Evolutionary conservation across 1,284 basidiomycete species (phyloP), one percentile per base, ranked within the genome.

Genomic region (Phaffia rhodozyma): DNA sequence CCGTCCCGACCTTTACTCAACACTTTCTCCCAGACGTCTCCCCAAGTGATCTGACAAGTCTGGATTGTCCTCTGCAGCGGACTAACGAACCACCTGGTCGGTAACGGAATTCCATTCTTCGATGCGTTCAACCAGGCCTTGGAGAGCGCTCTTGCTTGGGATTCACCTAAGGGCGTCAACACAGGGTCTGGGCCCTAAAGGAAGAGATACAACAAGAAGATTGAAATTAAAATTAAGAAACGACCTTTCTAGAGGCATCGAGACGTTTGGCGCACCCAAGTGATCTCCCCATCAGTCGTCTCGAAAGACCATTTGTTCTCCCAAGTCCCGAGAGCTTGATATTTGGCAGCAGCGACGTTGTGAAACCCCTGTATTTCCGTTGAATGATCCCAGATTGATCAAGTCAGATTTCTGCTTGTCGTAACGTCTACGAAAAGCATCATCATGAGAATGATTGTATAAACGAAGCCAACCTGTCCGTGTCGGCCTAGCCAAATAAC

Each of bases 341-440:
- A 66, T 49, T 66, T 58, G 18, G 48, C 55, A 30, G 58, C 64
- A 7, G 64, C 64, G 18, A 66, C 60, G 38, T 66, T 58, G 56
- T 62, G 63, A 51, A 27, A 57, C 6, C 52, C 38, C 38, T 43
- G 13, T 34, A 5, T 34, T 11, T 43, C 2, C 13, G 13, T 43
- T 43, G 38, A 2, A 16, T 43, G 13, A 43, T 43, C 13, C 6
- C 38, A 43, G 5, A 43, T 43, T 43, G 5, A 16, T 43, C 16
- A 5, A 16, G 13, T 16, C 13, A 43, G 38, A 43, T 16, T 16
- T 11, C 7, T 43, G 13, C 7, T 43, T 16, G 7, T 43, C 13
- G 38, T 43, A 43, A 11, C 38, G 13, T 43, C 13, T 20, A n/a
- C 58, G n/a, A 51, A 51, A 23, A n/a, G 29, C 5, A 16, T 16